These are phyloP conservation scores for Penicillium occitanis DNA, from an alignment of 2,329 filamentous ascomycete genomes.

Conservation along the genomic window DNA sequence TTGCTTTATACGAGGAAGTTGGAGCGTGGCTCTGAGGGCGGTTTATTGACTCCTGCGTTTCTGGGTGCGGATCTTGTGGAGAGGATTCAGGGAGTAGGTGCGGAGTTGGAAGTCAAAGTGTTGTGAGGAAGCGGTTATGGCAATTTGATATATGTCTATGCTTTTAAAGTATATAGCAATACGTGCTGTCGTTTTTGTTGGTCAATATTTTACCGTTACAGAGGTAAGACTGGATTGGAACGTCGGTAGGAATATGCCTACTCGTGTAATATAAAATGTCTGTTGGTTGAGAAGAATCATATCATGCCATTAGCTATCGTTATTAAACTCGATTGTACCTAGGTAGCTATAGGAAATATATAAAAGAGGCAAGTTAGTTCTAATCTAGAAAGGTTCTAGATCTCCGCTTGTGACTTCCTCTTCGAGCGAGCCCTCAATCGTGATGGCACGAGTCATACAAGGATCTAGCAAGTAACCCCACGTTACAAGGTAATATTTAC, in stretches of 20 bases:
- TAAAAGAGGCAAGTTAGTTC: not conserved
- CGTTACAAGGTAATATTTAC: not conserved
- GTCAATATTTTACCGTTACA: no score
- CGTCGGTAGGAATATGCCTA: not conserved
- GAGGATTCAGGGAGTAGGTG: not conserved
- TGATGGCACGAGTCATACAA: not conserved
- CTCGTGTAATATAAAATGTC: not conserved
- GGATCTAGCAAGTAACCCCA: not conserved
- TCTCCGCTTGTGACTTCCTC: not conserved
- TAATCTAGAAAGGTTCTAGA: not conserved
- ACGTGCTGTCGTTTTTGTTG: not conserved
- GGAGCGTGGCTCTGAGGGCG: not conserved
- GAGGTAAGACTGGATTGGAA: not conserved
- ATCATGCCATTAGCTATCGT: not conserved
- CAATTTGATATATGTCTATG: not conserved
- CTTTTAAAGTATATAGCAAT: not conserved
- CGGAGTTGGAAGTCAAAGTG: not conserved
- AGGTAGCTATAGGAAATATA: not conserved
- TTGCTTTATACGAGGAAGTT: not conserved
- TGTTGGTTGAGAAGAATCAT: not conserved
- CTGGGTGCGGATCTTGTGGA: not conserved
- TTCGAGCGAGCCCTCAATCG: not conserved
- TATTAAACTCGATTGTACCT: not conserved
- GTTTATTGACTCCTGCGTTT: constrained; percentile 5
- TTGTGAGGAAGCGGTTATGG: not conserved